Base-by-base conservation (phyloP, 192 early-diverging fungal genomes). In the Mortierella alpina region DNA sequence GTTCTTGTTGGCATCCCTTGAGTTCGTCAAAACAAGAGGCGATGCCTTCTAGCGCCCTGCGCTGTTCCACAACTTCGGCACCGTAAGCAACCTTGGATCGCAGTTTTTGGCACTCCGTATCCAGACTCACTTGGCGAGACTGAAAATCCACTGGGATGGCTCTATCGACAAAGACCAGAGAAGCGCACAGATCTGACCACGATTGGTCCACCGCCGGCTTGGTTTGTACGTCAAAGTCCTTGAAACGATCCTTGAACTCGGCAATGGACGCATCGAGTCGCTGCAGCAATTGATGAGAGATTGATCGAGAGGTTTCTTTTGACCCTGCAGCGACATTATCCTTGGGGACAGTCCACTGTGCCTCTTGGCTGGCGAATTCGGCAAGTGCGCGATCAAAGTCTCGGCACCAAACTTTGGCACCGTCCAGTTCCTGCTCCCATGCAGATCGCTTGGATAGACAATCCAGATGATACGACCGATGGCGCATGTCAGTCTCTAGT, bases 11-110 rank as follows among this genome's bases (percentile, higher is more conserved):
- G 17, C 62, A 41, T 46, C 14, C 12, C 18, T 56, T 58, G n/a
- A 80, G 53, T 2, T 72, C 70, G 6, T 14, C 22, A 4, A 80
- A 22, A 18, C 50, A 51, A 14, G 7, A 2, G 45, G 66, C 23
- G 50, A 80, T 68, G 7, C 6, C 51, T 3, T 68, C 66, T 13
- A 80, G 23, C 3, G 44, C 48, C 65, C 68, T 72, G 70, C 65
- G 77, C 40, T 80, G 77, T 15, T 56, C 52, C 13, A 80, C 53
- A 14, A 80, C 69, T 5, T 68, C 77, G 22, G 52, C 64, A 12
- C 65, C 51, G 39, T 72, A 68, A 5, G 70, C 60, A 58, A 80
- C 59, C 55, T 49, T 60, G 7, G 51, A 9, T 15, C 52, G 44
- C 14, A 80, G 46, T 12, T 7, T 12, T 44, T 47, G 58, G 48